phyloP scores from a whole-genome alignment of 331 rosid species.

The Rhamnella rubrinervis region DNA sequence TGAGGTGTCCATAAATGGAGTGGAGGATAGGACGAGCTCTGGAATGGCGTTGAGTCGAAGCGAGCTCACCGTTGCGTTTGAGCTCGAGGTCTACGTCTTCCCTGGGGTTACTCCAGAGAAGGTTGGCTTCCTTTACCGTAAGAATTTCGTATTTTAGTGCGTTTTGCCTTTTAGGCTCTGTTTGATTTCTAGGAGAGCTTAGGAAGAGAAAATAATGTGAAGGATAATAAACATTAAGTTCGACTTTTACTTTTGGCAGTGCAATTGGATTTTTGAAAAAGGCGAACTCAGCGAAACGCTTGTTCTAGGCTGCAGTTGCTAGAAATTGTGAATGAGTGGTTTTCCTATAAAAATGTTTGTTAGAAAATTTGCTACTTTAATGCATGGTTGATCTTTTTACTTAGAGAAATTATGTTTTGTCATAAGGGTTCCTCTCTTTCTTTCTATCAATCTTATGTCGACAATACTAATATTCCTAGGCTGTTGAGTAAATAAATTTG shows the following conservation, averaged over 20 bases:
- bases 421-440: not conserved
- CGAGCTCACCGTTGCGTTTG: constrained; percentile 71
- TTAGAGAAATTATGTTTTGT: not conserved
- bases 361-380: no score
- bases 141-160: not conserved
- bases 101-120: constrained; percentile 68
- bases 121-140: constrained; percentile 24
- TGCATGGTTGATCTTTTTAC: not conserved
- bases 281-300: no score
- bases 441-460: no score
- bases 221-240: no score
- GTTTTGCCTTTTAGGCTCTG: not conserved
- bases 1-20: constrained; percentile 27
- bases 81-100: constrained; percentile 76
- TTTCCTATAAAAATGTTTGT: no score
- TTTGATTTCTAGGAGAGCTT: not conserved
- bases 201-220: not conserved
- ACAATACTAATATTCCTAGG: no score
- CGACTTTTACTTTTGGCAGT: no score
- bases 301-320: no score
- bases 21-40: constrained; percentile 21
- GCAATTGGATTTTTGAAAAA: no score
- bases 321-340: no score
- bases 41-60: constrained; percentile 18
- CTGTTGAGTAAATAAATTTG: no score